Conservation (phyloP, 2,329 filamentous ascomycete genomes). For the Calonectria pseudoturangicola region DNA sequence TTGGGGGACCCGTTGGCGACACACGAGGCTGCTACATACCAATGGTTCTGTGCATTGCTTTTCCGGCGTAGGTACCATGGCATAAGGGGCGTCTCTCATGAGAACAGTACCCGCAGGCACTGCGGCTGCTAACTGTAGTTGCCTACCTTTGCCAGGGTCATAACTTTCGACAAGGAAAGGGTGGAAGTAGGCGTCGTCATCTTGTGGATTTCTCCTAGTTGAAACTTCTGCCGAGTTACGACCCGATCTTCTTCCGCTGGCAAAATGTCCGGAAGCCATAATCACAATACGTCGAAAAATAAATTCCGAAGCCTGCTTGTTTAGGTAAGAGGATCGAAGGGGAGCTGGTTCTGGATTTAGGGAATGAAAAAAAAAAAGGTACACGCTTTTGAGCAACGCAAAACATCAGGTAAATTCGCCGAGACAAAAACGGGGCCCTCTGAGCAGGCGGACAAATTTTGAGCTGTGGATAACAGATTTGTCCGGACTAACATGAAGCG, state of each 20-base stretch:
- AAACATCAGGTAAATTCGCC: background rate
- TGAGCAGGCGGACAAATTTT: too few species aligned
- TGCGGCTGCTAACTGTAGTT: constrained; percentile 48
- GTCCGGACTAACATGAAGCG: too few species aligned
- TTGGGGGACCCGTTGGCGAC: constrained; percentile 45
- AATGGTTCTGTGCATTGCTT: constrained; percentile 39
- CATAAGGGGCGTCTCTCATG: constrained; percentile 52
- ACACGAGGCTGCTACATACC: constrained; percentile 53
- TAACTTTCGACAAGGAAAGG: constrained; percentile 49
- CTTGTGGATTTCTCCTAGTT: constrained; percentile 26
- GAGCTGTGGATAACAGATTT: background rate
- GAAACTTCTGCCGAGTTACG: background rate
- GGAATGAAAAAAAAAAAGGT: background rate
- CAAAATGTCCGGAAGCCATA: background rate
- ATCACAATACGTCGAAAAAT: background rate
- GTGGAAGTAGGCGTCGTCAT: constrained; percentile 49
- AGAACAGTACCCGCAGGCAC: constrained; percentile 53
- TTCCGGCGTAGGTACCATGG: constrained; percentile 50
- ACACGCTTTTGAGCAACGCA: background rate
- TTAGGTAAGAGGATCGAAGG: too few species aligned
- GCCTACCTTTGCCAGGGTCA: constrained; percentile 51
- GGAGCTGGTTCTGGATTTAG: background rate
- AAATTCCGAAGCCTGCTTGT: background rate
- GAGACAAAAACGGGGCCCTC: background rate
- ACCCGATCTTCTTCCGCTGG: background rate